Evolutionary conservation across 352 stramenopile genomes (phyloP).

Genomic region (Pythium oligandrum): DNA sequence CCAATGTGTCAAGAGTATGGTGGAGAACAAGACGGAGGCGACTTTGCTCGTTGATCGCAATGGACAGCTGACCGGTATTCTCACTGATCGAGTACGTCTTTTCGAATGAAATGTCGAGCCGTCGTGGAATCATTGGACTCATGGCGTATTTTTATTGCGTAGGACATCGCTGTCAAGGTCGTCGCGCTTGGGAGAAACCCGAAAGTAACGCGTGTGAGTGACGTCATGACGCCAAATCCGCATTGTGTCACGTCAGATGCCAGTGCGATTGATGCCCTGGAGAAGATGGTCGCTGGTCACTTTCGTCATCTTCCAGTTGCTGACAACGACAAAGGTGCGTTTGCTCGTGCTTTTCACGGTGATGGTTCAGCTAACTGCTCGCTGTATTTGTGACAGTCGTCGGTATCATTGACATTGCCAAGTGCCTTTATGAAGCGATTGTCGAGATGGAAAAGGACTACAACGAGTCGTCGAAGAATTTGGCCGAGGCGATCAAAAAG

Average conservation of each 20-base stretch:
- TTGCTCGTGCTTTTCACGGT: neutral
- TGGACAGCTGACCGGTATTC: conserved; percentile 91
- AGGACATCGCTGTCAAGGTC: conserved; percentile 93
- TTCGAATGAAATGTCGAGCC: neutral
- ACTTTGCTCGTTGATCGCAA: conserved; percentile 88
- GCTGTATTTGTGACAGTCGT: conserved; percentile 59
- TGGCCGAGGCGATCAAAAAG: conserved; percentile 78
- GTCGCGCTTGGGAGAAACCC: conserved; percentile 87
- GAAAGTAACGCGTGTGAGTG: conserved; percentile 63
- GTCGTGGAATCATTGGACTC: neutral
- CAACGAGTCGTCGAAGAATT: conserved; percentile 57
- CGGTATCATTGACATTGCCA: conserved; percentile 97
- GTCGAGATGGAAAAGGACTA: conserved; percentile 92
- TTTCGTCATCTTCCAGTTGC: conserved; percentile 96
- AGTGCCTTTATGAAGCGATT: conserved; percentile 98
- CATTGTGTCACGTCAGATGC: conserved; percentile 92
- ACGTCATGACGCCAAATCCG: conserved; percentile 95
- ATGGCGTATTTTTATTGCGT: conserved; percentile 4
- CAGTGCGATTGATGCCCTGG: conserved; percentile 93
- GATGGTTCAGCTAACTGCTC: neutral
- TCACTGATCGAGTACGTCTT: conserved; percentile 88
- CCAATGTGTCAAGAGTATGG: conserved; percentile 81
- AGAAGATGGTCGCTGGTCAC: conserved; percentile 94
- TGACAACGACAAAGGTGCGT: conserved; percentile 77
- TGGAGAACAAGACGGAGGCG: conserved; percentile 89